phyloP scores from a whole-genome alignment of 352 stramenopile genomes.

The Pythium grandisporangium region DNA sequence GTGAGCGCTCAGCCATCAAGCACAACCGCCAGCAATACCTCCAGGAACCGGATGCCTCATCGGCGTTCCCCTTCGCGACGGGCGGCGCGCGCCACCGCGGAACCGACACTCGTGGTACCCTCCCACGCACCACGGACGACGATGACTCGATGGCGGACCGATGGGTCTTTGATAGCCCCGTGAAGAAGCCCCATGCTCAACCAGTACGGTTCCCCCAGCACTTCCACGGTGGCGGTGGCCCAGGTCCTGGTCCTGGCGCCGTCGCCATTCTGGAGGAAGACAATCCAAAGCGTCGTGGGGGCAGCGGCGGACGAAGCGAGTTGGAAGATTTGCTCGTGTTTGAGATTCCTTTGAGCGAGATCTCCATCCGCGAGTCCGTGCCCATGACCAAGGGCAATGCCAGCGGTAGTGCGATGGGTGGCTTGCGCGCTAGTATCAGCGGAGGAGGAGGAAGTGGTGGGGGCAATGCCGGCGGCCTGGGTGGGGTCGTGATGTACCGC shows the following conservation, averaged over 20 bases:
- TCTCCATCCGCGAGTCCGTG: constrained; percentile 33
- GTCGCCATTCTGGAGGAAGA: constrained; percentile 65
- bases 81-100: neutral
- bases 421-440: too few species aligned
- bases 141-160: constrained; percentile 35
- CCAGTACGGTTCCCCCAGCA: constrained; percentile 14
- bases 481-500: constrained; percentile 22
- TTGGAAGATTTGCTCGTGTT: constrained; percentile 67
- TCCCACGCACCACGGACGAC: constrained; percentile 1
- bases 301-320: too few species aligned
- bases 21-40: too few species aligned
- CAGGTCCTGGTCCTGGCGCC: too few species aligned
- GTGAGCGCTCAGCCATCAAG: neutral
- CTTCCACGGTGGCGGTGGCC: neutral
- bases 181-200: constrained; percentile 9
- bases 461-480: too few species aligned
- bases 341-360: constrained; percentile 64
- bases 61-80: neutral
- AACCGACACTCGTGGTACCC: neutral
- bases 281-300: constrained; percentile 24
- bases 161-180: constrained; percentile 43
- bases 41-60: too few species aligned
- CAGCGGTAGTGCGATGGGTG: too few species aligned
- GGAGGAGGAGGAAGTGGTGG: too few species aligned
- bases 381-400: constrained; percentile 7